These are phyloP conservation scores for Carpinus fangiana DNA, from an alignment of 306 rosid genomes.

Conservation along the genomic window DNA sequence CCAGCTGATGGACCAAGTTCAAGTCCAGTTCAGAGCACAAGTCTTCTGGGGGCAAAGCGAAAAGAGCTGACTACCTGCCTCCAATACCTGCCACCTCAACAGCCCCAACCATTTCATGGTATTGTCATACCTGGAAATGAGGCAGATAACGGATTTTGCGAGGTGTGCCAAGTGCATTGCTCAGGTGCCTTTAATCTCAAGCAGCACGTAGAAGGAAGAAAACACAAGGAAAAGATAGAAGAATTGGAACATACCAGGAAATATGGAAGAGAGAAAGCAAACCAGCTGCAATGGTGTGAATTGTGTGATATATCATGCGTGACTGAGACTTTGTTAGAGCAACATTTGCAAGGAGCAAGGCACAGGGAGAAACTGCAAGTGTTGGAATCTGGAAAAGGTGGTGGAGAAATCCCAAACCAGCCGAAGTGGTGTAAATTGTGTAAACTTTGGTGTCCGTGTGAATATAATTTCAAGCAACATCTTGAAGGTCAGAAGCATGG, in stretches of 20 bases:
- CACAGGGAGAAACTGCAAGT: neutral
- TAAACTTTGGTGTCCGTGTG: constrained; percentile 32
- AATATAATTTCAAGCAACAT: constrained; percentile 24
- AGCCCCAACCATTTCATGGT: neutral
- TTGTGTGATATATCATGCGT: constrained; percentile 17
- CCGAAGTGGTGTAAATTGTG: constrained; percentile 32
- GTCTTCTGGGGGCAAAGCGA: constrained; percentile 17
- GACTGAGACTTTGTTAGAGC: constrained; percentile 26
- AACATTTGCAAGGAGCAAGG: constrained; percentile 24
- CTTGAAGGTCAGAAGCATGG: constrained; percentile 35
- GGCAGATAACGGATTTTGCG: neutral
- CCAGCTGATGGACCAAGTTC: constrained; percentile 4
- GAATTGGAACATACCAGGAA: constrained; percentile 2
- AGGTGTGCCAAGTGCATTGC: constrained; percentile 25
- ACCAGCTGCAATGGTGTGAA: constrained; percentile 28
- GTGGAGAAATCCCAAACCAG: constrained; percentile 11
- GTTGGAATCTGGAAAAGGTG: constrained; percentile 3
- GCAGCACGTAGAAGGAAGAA: constrained; percentile 29
- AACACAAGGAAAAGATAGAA: constrained; percentile 16
- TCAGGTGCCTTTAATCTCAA: constrained; percentile 17
- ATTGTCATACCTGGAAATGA: neutral
- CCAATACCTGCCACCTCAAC: neutral
- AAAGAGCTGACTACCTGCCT: constrained; percentile 12
- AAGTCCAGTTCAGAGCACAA: constrained; percentile 8
- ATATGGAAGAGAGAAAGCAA: neutral